Evolutionary conservation across 306 rosid species (phyloP).

Genomic region (Medicago ruthenica): DNA sequence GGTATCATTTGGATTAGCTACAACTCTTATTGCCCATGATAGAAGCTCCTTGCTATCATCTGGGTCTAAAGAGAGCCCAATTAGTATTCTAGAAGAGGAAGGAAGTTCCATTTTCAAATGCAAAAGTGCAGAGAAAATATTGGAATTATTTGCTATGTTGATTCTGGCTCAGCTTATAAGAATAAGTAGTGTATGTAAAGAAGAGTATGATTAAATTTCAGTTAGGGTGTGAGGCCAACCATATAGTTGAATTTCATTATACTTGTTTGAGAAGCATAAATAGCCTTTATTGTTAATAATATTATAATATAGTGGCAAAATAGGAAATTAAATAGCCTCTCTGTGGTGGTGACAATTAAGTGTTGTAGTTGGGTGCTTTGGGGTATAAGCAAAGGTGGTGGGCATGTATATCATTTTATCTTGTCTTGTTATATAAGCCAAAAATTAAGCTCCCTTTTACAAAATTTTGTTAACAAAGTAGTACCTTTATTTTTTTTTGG

Average conservation of each 20-base stretch:
- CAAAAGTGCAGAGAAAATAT: slow-evolving; percentile 19
- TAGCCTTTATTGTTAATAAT: slow-evolving; percentile 33
- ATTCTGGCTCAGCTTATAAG: slow-evolving; percentile 51
- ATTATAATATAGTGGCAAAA: slow-evolving; percentile 38
- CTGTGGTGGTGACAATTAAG: slow-evolving; percentile 56
- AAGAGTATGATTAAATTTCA: slow-evolving; percentile 65
- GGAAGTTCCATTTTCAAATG: slow-evolving; percentile 52
- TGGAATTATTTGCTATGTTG: slow-evolving; percentile 40
- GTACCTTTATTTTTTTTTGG: slow-evolving; percentile 9
- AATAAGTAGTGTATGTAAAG: slow-evolving; percentile 47
- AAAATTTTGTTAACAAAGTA: slow-evolving; percentile 29
- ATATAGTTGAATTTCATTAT: slow-evolving; percentile 54
- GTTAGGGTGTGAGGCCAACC: slow-evolving; percentile 75
- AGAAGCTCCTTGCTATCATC: slow-evolving; percentile 75
- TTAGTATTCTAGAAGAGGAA: slow-evolving; percentile 64
- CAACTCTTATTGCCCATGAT: slow-evolving; percentile 71
- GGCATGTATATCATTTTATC: slow-evolving; percentile 60
- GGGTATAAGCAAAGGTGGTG: slow-evolving; percentile 94
- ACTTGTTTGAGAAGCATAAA: slow-evolving; percentile 90
- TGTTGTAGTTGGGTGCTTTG: slow-evolving; percentile 93
- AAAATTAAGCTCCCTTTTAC: slow-evolving; percentile 44
- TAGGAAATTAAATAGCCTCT: slow-evolving; percentile 34
- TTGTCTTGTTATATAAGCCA: slow-evolving; percentile 83
- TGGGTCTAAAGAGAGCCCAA: slow-evolving; percentile 74
- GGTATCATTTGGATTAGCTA: slow-evolving; percentile 80